phyloP scores from a whole-genome alignment of 2,329 filamentous ascomycete genomes.

The Ceratocystis destructans region DNA sequence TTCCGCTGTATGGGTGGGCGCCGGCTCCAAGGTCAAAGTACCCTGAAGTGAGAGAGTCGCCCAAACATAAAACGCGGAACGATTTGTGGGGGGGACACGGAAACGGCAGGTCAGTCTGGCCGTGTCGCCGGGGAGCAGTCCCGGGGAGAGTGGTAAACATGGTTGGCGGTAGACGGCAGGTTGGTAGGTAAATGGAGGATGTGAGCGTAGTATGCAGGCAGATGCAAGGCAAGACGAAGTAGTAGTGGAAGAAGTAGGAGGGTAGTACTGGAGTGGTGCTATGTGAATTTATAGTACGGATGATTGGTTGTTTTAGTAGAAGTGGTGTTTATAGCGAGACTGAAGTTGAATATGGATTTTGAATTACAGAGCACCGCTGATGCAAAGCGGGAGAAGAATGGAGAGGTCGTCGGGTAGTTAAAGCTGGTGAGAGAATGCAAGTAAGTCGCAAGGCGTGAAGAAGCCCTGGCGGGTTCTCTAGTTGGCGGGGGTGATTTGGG shows the following conservation, averaged over 20 bases:
- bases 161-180: not conserved
- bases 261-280: slow-evolving; percentile 1
- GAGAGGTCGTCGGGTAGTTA: not conserved
- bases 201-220: not conserved
- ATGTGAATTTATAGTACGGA: not conserved
- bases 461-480: too few relatives aligned
- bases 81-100: slow-evolving; percentile 21
- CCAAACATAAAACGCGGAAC: slow-evolving; percentile 48
- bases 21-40: slow-evolving; percentile 31
- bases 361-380: not conserved
- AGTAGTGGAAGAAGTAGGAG: not conserved
- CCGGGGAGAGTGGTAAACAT: slow-evolving; percentile 17
- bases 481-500: not conserved
- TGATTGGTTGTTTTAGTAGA: not conserved
- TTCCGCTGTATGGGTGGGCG: slow-evolving; percentile 40
- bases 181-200: not conserved
- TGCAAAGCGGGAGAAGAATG: not conserved
- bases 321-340: not conserved
- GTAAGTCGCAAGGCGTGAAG: not conserved
- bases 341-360: not conserved
- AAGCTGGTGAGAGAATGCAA: not conserved
- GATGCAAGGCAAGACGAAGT: not conserved
- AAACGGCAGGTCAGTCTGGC: not conserved
- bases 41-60: slow-evolving; percentile 50
- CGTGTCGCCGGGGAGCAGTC: slow-evolving; percentile 5